Evolutionary conservation across 768 basidiomycete genomes (phyloP).

Genomic region (Rhizopogon vesiculosus): DNA sequence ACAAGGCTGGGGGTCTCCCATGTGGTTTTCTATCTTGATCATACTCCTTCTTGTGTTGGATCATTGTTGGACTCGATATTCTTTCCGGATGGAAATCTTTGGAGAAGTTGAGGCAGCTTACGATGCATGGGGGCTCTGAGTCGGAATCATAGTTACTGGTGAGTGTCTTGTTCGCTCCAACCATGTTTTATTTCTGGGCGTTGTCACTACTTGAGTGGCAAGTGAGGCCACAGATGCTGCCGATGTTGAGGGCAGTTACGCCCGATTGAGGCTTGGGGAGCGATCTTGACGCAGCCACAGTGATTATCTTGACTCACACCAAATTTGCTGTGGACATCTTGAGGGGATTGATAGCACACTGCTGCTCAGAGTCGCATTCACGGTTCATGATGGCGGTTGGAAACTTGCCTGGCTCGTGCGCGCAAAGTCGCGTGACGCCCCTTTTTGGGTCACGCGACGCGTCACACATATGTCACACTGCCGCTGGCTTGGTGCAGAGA

Average conservation of each 20-base stretch:
- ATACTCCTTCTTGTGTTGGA: not conserved
- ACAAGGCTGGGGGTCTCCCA: not conserved
- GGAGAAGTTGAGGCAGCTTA: not conserved
- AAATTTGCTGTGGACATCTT: not conserved
- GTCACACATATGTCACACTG: not conserved
- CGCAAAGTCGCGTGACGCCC: constrained; percentile 1
- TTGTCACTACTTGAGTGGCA: not conserved
- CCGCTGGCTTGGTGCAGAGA: not conserved
- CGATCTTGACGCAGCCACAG: not conserved
- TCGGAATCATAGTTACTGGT: not conserved
- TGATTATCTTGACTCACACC: constrained; percentile 3
- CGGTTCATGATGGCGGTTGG: constrained; percentile 2
- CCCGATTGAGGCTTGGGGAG: not conserved
- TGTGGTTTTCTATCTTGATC: not conserved
- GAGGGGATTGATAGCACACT: constrained; percentile 3
- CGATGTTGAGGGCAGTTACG: not conserved
- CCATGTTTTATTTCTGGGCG: not conserved
- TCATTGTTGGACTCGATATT: not conserved
- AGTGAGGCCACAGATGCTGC: not conserved
- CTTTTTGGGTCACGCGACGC: constrained; percentile 2
- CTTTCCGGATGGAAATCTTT: not conserved
- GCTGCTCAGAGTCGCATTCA: constrained; percentile 1
- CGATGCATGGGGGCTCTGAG: not conserved
- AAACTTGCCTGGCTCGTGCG: constrained; percentile 7
- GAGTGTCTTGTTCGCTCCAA: constrained; percentile 7